Percentiles rank a stretch among this genome's conserved stretches.
Evolutionary conservation across 257 asterid genomes (phyloP).

Genomic region (Petunia secreta): DNA sequence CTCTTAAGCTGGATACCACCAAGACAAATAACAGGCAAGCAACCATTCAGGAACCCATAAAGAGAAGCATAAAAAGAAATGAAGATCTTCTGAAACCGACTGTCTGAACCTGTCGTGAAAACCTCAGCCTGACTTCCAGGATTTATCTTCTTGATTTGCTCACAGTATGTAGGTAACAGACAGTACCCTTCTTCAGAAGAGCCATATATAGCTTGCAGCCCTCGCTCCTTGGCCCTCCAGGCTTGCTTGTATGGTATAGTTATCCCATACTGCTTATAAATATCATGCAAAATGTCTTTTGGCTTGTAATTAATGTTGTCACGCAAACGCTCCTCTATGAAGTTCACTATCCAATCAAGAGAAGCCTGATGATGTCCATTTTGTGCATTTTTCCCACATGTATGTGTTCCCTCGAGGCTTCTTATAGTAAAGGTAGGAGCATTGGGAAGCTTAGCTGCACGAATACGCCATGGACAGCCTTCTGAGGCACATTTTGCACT

Average conservation of each 20-base stretch:
- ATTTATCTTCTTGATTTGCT: slow-evolving; percentile 57
- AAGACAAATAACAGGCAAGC: slow-evolving; percentile 68
- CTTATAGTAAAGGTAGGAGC: slow-evolving; percentile 64
- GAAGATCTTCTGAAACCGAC: slow-evolving; percentile 68
- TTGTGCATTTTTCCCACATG: slow-evolving; percentile 66
- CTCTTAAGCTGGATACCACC: slow-evolving; percentile 70
- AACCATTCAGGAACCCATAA: slow-evolving; percentile 62
- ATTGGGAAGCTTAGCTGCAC: slow-evolving; percentile 79
- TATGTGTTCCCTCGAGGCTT: slow-evolving; percentile 66
- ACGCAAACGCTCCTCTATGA: slow-evolving; percentile 68
- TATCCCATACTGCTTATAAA: slow-evolving; percentile 67
- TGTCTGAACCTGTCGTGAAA: slow-evolving; percentile 58
- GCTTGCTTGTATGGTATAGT: slow-evolving; percentile 87
- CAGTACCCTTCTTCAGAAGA: slow-evolving; percentile 82
- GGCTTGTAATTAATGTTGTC: slow-evolving; percentile 76
- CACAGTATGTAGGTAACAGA: slow-evolving; percentile 70
- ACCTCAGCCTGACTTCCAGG: slow-evolving; percentile 78
- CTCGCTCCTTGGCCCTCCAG: slow-evolving; percentile 92
- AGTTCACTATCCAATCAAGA: slow-evolving; percentile 82
- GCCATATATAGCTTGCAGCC: slow-evolving; percentile 79
- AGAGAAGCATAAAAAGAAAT: slow-evolving; percentile 66
- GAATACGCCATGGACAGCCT: slow-evolving; percentile 85
- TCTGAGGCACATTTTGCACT: slow-evolving; percentile 78
- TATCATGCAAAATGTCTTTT: slow-evolving; percentile 70
- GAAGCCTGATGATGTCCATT: slow-evolving; percentile 85